Evolutionary conservation across 148 eudicot species (phyloP).

Genomic region (Nepenthes gracilis): DNA sequence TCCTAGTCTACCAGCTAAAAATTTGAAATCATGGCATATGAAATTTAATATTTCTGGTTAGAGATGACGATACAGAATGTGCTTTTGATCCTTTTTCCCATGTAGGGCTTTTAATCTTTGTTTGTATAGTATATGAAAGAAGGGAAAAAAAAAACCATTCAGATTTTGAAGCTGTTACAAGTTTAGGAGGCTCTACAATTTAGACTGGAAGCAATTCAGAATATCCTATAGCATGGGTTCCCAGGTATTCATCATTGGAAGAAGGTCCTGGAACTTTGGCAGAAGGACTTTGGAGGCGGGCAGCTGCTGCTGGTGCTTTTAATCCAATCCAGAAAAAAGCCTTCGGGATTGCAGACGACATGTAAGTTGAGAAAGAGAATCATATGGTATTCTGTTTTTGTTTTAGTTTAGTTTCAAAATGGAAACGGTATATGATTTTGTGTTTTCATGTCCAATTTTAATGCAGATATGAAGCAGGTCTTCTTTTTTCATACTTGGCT

Average conservation of each 20-base stretch:
- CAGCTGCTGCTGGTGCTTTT: slow-evolving; percentile 73
- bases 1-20: too few relatives aligned
- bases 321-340: slow-evolving; percentile 78
- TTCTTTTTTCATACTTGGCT: slow-evolving; percentile 74
- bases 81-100: too few relatives aligned
- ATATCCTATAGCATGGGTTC: neutral
- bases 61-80: too few relatives aligned
- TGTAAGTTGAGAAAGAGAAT: slow-evolving; percentile 29
- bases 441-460: slow-evolving; percentile 5
- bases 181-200: too few relatives aligned
- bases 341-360: slow-evolving; percentile 95
- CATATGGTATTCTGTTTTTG: neutral
- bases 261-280: slow-evolving; percentile 46
- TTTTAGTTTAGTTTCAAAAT: neutral
- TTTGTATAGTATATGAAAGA: too few relatives aligned
- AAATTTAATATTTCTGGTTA: too few relatives aligned
- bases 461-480: slow-evolving; percentile 94
- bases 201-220: neutral
- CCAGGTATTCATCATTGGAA: slow-evolving; percentile 55
- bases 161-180: too few relatives aligned
- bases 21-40: too few relatives aligned
- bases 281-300: slow-evolving; percentile 94
- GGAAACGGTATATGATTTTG: neutral
- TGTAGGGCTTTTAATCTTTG: too few relatives aligned
- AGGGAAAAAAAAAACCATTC: too few relatives aligned